These are phyloP conservation scores for Penicillium hesseltinei DNA, from an alignment of 2,329 filamentous ascomycete species.

Conservation along the genomic window DNA sequence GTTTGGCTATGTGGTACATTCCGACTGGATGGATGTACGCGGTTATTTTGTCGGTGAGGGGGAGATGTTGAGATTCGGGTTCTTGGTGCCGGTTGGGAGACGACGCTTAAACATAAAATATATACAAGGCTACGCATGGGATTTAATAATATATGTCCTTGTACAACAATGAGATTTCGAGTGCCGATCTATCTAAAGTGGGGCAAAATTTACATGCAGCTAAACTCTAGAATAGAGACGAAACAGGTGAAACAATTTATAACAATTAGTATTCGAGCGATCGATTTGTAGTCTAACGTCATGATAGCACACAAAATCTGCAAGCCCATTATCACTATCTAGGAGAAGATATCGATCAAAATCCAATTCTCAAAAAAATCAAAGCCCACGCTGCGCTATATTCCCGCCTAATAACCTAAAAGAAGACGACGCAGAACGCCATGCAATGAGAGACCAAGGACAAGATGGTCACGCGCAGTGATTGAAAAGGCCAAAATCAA, in stretches of 20 bases:
- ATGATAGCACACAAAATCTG: not conserved
- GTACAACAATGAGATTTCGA: not conserved
- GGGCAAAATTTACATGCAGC: conserved; percentile 13
- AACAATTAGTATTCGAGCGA: conserved; percentile 13
- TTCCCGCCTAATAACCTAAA: not conserved
- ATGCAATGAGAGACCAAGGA: conserved; percentile 20
- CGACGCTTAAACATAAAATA: not conserved
- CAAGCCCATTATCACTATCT: not conserved
- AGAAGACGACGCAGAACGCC: conserved; percentile 15
- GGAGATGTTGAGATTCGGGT: not conserved
- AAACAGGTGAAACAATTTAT: not conserved
- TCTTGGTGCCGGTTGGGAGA: not conserved
- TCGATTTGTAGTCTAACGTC: conserved; percentile 22
- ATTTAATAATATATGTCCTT: not conserved
- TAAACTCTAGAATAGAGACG: not conserved
- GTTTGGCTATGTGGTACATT: not conserved
- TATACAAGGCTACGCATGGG: not conserved
- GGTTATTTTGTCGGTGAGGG: not conserved
- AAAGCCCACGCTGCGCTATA: conserved; percentile 7
- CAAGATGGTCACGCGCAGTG: conserved; percentile 14
- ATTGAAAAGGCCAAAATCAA: conserved; percentile 3
- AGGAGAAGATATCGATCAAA: conserved; percentile 9
- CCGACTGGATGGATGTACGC: conserved; percentile 2
- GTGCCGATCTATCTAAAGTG: conserved; percentile 19
- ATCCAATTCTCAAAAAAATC: not conserved